Conservation (phyloP, 108 stramenopile species). For the Cyclotella atomus region DNA sequence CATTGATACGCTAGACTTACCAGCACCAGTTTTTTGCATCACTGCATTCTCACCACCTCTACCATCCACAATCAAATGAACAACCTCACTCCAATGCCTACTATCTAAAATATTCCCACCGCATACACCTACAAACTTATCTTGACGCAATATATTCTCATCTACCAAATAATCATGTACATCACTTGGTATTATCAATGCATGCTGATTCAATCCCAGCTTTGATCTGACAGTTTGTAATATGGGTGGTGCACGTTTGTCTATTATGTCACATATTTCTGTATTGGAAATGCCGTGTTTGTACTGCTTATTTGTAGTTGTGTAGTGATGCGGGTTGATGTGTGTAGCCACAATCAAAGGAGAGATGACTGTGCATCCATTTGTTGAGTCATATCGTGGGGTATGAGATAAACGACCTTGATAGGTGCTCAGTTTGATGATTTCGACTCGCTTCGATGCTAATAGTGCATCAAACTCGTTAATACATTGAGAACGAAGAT, state of each 20-base stretch:
- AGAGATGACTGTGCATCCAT: slow-evolving; percentile 91
- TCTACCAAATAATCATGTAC: slow-evolving; percentile 93
- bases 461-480: slow-evolving; percentile 41
- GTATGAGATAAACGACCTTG: slow-evolving; percentile 68
- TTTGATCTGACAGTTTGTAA: slow-evolving; percentile 71
- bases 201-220: slow-evolving; percentile 66
- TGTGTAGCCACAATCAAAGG: slow-evolving; percentile 74
- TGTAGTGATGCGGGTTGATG: slow-evolving; percentile 32
- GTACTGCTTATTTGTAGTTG: slow-evolving; percentile 20
- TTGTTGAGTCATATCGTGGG: slow-evolving; percentile 66
- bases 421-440: slow-evolving; percentile 70
- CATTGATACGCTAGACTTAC: slow-evolving; percentile 11
- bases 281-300: slow-evolving; percentile 58
- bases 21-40: slow-evolving; percentile 64
- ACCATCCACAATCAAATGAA: slow-evolving; percentile 51
- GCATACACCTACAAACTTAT: slow-evolving; percentile 84
- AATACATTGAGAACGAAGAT: slow-evolving; percentile 11
- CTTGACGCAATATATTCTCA: slow-evolving; percentile 74
- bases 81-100: slow-evolving; percentile 61
- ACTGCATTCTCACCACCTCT: slow-evolving; percentile 29
- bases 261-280: slow-evolving; percentile 73
- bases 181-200: slow-evolving; percentile 90
- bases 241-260: slow-evolving; percentile 68
- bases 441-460: slow-evolving; percentile 57
- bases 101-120: slow-evolving; percentile 82